Evolutionary conservation across 371 early-diverging fungal genomes (phyloP).

Genomic region (Neoconidiobolus thromboides): DNA sequence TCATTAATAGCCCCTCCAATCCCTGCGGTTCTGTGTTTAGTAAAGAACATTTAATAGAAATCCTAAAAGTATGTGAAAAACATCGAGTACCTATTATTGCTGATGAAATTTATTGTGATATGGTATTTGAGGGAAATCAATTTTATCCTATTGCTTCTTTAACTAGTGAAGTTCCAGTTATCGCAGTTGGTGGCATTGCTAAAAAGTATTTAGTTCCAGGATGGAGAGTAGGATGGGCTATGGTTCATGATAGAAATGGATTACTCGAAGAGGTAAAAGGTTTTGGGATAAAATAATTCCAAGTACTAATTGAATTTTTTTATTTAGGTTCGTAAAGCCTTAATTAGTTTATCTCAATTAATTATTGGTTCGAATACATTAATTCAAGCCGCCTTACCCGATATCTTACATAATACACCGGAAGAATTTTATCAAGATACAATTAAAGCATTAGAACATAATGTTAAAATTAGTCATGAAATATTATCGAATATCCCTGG

Average conservation of each 20-base stretch:
- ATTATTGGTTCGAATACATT: slow-evolving; percentile 72
- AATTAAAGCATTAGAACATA: slow-evolving; percentile 34
- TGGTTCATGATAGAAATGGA: slow-evolving; percentile 51
- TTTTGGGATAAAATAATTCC: neutral
- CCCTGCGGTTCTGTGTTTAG: slow-evolving; percentile 81
- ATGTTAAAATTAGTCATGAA: neutral
- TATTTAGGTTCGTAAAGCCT: slow-evolving; percentile 14
- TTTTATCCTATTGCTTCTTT: slow-evolving; percentile 56
- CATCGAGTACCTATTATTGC: slow-evolving; percentile 67
- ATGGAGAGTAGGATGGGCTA: slow-evolving; percentile 81
- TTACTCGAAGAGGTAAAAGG: slow-evolving; percentile 19
- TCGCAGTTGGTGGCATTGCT: slow-evolving; percentile 72
- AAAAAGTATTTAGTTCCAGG: slow-evolving; percentile 85
- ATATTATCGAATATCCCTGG: slow-evolving; percentile 45
- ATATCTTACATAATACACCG: slow-evolving; percentile 53
- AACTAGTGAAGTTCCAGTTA: slow-evolving; percentile 57
- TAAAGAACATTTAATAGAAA: slow-evolving; percentile 42
- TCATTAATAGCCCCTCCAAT: slow-evolving; percentile 39
- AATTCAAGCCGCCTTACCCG: slow-evolving; percentile 53
- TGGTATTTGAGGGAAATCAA: slow-evolving; percentile 47
- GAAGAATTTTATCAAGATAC: slow-evolving; percentile 44
- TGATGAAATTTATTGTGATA: slow-evolving; percentile 84
- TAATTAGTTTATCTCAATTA: slow-evolving; percentile 47
- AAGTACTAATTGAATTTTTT: too few species aligned
- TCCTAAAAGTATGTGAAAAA: slow-evolving; percentile 50